Evolutionary conservation across 2,329 filamentous ascomycete species (phyloP), one percentile per base, ranked within the genome.

Genomic region (Xylariaceae sp.): DNA sequence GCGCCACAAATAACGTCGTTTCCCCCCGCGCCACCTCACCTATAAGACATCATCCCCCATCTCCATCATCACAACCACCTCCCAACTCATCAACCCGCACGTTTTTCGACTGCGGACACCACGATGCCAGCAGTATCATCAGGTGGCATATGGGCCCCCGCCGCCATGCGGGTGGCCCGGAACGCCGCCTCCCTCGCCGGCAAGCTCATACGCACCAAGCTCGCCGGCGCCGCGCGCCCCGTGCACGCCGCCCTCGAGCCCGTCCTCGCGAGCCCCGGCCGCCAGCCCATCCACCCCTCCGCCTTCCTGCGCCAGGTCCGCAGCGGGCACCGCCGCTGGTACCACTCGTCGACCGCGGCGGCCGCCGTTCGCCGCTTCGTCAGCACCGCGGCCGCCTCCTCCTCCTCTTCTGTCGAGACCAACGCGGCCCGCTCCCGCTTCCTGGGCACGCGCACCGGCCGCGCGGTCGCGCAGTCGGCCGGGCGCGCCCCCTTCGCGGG

Each of bases 401-500:
- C 53, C 21, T 49, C 50, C 8, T 46, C 60, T 18, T 61, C 62
- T 21, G 52, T 68, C 50, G 65, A 69, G 53, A n/a, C n/a, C n/a
- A n/a, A n/a, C n/a, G n/a, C n/a, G n/a, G n/a, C n/a, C n/a, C 67
- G 70, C 41, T 61, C 60, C 42, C 67, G 65, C 46, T 64, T 72
- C 42, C 63, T 70, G 7, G 56, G 57, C 16, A 72, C 70, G 13
- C 63, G 59, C 39, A 70, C 64, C 11, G 65, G 69, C 12, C 66
- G 65, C 27, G 65, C 64, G 27, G 60, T 77, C 36, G 70, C 67
- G 19, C 74, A 78, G 40, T 72, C 83, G 38, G 78, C 85, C 12
- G 78, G 79, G 18, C 78, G 84, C 32, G 80, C 88, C 19, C 90
- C 90, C 0, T 96, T 96, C 57, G 83, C 88, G 4, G 87, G 80